These are phyloP conservation scores for Malassezia dermatis DNA, from an alignment of 1,284 basidiomycete genomes.

Conservation along the genomic window DNA sequence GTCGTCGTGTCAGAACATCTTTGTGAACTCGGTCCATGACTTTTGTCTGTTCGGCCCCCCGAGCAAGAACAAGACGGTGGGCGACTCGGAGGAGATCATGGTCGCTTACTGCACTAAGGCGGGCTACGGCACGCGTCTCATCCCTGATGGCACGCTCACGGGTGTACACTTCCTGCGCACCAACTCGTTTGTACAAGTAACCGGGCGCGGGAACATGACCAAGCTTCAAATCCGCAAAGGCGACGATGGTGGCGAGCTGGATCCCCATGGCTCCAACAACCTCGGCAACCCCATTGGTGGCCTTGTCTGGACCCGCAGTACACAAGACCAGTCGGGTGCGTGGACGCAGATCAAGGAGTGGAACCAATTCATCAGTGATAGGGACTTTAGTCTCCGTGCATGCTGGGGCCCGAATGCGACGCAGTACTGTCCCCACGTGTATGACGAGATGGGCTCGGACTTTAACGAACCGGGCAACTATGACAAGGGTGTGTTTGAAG, in stretches of 20 bases:
- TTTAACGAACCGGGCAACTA: constrained; percentile 45
- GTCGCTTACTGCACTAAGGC: constrained; percentile 62
- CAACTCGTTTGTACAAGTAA: constrained; percentile 60
- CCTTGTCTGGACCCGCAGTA: constrained; percentile 28
- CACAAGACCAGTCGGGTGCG: constrained; percentile 25
- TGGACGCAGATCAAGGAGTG: constrained; percentile 43
- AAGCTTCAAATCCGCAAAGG: constrained; percentile 41
- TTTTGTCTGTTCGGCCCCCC: constrained; percentile 40
- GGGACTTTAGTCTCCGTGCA: constrained; percentile 43
- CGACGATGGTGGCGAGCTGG: constrained; percentile 48
- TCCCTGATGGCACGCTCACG: constrained; percentile 63
- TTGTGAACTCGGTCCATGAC: constrained; percentile 36
- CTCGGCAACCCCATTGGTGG: constrained; percentile 37
- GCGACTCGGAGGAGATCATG: constrained; percentile 53
- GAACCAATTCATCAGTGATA: constrained; percentile 41
- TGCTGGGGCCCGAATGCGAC: constrained; percentile 32
- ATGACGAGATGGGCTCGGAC: constrained; percentile 35
- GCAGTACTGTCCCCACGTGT: constrained; percentile 44
- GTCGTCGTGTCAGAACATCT: constrained; percentile 40
- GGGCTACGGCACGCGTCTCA: constrained; percentile 54
- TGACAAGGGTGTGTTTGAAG: constrained; percentile 28
- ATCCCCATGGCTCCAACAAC: constrained; percentile 43
- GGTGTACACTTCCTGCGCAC: constrained; percentile 64
- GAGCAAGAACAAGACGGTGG: constrained; percentile 23
- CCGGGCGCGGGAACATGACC: constrained; percentile 51